Base-by-base conservation (phyloP, 352 stramenopile species). In the Phytophthora pini region DNA sequence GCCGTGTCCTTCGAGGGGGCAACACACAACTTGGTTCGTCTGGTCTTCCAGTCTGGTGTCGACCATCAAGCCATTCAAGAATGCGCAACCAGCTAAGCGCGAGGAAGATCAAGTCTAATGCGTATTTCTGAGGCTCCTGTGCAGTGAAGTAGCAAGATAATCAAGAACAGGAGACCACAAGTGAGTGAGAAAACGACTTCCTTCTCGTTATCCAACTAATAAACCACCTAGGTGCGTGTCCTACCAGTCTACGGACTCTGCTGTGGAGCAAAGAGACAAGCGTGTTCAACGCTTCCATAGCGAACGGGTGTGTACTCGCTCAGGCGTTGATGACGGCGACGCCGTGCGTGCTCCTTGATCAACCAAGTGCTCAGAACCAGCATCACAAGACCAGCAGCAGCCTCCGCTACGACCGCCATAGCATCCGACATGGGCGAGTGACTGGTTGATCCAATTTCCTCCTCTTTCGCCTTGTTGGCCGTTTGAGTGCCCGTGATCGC, bases 11-110 rank as follows among this genome's bases (percentile, higher is more conserved):
- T 86, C 43, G 56, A 86, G 15, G 65, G 72, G 4, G 59, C 69
- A 7, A 80, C 84, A 53, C 78, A 81, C 22, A 83, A 92, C 40
- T 80, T 92, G 59, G 78, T 92, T 56, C 80, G 80, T 20, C 62
- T 92, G 9, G 82, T 92, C 4, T 91, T 93, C 45, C 79, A 91
- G 58, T 72, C 82, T 40, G 67, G 65, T 12, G 76, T 61, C 3
- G 71, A 89, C 5, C 58, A 78, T 24, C 76, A 93, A 69, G 82
- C 80, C 11, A 63, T 87, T 4, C 80, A 84, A 65, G 81, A 93
- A 61, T 93, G 85, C 47, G 78, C 81, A 4, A 93, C 83, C 2
- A 92, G 72, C 51, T 92, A 51, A 77, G 17, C 44, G 15, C 15
- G 49, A 15, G 27, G 22, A 32, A 15, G 17, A 51, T 29, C 15